Percentiles rank a stretch among this genome's conserved stretches.
Evolutionary conservation across 2,329 filamentous ascomycete species (phyloP).

Genomic region (Cercospora sp.): DNA sequence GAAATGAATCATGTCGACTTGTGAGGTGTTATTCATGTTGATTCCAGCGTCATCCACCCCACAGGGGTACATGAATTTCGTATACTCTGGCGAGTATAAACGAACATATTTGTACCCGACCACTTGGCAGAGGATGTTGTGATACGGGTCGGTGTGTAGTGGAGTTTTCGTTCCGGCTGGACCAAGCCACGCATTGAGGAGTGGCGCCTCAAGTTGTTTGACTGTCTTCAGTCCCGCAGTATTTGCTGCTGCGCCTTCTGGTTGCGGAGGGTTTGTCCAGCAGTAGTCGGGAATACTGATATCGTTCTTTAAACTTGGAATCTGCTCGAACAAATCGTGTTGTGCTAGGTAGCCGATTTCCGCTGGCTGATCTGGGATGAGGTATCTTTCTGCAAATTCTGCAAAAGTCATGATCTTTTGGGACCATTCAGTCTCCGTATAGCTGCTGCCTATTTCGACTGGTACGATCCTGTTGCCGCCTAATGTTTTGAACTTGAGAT

Average conservation of each 20-base stretch:
- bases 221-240: constrained; percentile 28
- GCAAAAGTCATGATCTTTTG: constrained; percentile 77
- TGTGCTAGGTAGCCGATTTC: constrained; percentile 81
- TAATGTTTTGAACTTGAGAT: constrained; percentile 74
- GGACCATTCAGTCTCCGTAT: constrained; percentile 81
- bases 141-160: constrained; percentile 89
- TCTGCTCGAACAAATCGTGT: constrained; percentile 80
- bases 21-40: constrained; percentile 90
- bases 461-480: constrained; percentile 67
- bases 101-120: constrained; percentile 91
- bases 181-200: constrained; percentile 91
- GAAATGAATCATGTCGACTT: constrained; percentile 62
- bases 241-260: constrained; percentile 38
- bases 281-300: constrained; percentile 82
- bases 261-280: constrained; percentile 66
- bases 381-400: constrained; percentile 66
- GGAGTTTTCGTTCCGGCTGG: constrained; percentile 86
- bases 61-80: constrained; percentile 60
- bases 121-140: constrained; percentile 87
- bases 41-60: constrained; percentile 66
- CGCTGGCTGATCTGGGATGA: constrained; percentile 45
- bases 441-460: constrained; percentile 72
- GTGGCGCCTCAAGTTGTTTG: constrained; percentile 54
- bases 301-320: constrained; percentile 73
- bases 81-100: constrained; percentile 71